Evolutionary conservation across 345 rosid genomes (phyloP), one percentile per base, ranked within the genome.

Genomic region (Ceriops zippeliana): DNA sequence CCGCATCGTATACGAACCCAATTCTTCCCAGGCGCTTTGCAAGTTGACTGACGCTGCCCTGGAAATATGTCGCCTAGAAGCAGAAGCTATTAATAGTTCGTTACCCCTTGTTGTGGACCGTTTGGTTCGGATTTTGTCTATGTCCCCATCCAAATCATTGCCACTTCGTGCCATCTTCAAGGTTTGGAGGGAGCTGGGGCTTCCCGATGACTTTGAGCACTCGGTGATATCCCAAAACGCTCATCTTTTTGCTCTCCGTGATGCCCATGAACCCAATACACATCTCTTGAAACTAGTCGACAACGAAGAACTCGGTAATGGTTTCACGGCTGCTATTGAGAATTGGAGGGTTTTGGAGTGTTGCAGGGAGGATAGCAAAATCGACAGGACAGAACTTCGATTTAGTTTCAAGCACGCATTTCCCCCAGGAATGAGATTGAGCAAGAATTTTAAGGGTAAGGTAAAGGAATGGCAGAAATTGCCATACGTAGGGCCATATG

Each of bases 151-250:
- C 13, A 88, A 85, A 59, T 85, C 96, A 0, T 51, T 91, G 79
- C 97, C 99, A 1, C 90, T 91, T 37, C 87, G 93, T 34, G 93
- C 97, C 16, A 47, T 91, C 69, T 95, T 89, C 69, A 91, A 95
- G 80, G 96, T 91, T 20, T 95, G 96, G 99, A 89, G 90, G 82
- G 97, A 95, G 62, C 81, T 89, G 60, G 93, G 96, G 6, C 91
- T 93, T 63, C 99, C 99, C 1, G 96, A 89, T 82, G 92, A 91
- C 58, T 91, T 91, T 71, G 99, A 95, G 78, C 92, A 88, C 69
- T 89, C 99, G 7, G 88, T 91, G 47, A 88, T 91, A 35, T 70
- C 76, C 21, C 64, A 42, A 58, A 88, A 89, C 80, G 69, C 83
- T 15, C 79, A 84, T 71, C 31, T 89, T 15, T 91, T 89, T 54